Conservation (phyloP, 179 eudicot genomes). For the Silene noctiflora region DNA sequence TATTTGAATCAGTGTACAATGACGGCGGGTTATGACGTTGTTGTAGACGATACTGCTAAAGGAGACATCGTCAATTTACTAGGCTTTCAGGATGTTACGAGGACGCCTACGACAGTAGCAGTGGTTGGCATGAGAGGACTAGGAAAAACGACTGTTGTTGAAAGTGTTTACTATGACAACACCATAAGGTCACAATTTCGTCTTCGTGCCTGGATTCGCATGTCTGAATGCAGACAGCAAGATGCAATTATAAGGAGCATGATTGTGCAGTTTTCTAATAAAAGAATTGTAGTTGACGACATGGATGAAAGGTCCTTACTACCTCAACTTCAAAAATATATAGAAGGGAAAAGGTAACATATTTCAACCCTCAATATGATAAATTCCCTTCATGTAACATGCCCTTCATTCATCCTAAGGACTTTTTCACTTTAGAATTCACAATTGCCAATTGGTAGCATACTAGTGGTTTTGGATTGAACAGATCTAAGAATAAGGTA, state of each 20-base stretch:
- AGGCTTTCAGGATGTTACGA: background rate
- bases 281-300: background rate
- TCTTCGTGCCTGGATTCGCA: slow-evolving; percentile 13
- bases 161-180: slow-evolving; percentile 6
- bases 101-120: slow-evolving; percentile 10
- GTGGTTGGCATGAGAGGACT: slow-evolving; percentile 25
- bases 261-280: slow-evolving; percentile 7
- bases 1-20: background rate
- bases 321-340: background rate
- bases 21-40: slow-evolving; percentile 4
- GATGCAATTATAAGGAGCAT: slow-evolving; percentile 12
- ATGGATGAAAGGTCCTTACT: background rate
- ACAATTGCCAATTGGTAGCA: no score
- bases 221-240: background rate
- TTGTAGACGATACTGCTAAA: slow-evolving; percentile 18
- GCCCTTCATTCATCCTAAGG: no score
- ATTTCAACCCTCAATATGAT: no score
- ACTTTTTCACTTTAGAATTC: no score
- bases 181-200: slow-evolving; percentile 4
- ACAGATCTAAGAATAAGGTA: no score
- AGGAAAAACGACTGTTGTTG: slow-evolving; percentile 13
- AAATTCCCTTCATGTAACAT: no score
- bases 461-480: no score
- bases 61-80: background rate
- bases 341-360: slow-evolving; percentile 16